Evolutionary conservation across 768 basidiomycete genomes (phyloP), one percentile per base, ranked within the genome.

Genomic region (Sutorius australiensis): DNA sequence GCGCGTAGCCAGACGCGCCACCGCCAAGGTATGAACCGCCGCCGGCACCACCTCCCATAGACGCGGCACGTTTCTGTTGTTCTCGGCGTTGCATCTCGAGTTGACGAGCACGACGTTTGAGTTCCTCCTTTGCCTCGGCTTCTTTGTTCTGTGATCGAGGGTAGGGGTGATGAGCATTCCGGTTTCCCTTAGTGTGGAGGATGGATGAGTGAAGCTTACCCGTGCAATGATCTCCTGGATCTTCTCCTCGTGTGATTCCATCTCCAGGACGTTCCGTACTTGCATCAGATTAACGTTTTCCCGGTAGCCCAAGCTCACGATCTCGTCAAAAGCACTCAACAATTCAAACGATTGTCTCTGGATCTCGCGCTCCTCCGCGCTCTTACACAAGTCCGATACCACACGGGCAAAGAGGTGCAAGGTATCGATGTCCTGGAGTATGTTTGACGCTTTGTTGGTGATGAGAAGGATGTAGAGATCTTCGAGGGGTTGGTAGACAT

Each of bases 361-460:
- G 58, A 99, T 95, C 68, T 98, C 93, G 45, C 87, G 80, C 71
- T 95, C 93, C 53, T 92, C 89, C 6, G 86, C 88, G 52, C 78
- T 86, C 60, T 91, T 79, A 69, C 92, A 94, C 71, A 95, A 72
- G 70, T 95, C 93, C 2, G 93, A 93, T 13, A 97, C 93, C 43
- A 97, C 87, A 32, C 95, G 86, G 1, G 95, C 87, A 62, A 97
- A 88, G 34, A 99, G 87, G 61, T 95, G 92, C 0, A 99, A 79
- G 0, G 95, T 99, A 53, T 97, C 90, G 58, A 98, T 95, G 70
- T 98, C 97, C 75, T 97, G 97, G 36, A 99, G 76, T 63, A 98
- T 98, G 66, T 99, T 99, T n/a, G 91, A 93, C 8, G 92, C 91
- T 71, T 97, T 98, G 75, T 98, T 98, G 50, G 95, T 98, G 73